These are phyloP conservation scores for Solanum sparsipilum DNA, from an alignment of 257 asterid genomes.

Conservation along the genomic window DNA sequence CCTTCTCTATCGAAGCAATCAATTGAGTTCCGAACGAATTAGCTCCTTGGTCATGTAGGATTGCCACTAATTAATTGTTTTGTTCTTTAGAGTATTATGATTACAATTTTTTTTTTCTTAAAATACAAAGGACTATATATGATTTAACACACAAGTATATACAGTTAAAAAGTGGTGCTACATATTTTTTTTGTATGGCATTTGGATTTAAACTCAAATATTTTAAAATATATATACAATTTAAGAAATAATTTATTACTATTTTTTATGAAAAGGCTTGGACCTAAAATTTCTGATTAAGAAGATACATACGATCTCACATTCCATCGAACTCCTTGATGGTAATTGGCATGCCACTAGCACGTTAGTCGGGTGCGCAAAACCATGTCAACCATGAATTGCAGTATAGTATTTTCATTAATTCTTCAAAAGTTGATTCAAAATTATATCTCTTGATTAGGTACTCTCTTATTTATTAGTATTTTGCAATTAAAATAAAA, in stretches of 20 bases:
- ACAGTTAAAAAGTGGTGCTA: neutral
- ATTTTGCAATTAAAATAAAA: neutral
- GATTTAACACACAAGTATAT: too few relatives aligned
- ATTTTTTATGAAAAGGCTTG: neutral
- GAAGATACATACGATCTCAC: neutral
- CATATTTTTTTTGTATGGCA: too few relatives aligned
- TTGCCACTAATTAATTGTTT: neutral
- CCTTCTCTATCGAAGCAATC: neutral
- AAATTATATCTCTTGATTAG: neutral
- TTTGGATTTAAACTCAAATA: neutral
- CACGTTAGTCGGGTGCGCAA: neutral
- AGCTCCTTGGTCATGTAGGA: neutral
- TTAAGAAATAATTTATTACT: neutral
- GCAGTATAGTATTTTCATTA: neutral
- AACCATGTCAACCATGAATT: neutral
- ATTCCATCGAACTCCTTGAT: neutral
- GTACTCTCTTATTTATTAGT: neutral
- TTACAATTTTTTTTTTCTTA: too few relatives aligned
- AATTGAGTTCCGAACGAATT: too few relatives aligned
- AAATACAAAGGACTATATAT: neutral
- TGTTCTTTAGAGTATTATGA: neutral
- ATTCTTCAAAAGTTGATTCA: neutral
- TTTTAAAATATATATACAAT: neutral
- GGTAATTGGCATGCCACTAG: neutral
- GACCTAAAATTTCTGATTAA: neutral